A percentile compares a stretch with the other conserved stretches of the same genome.
Conservation (phyloP, 495 filamentous ascomycete species). For the Xylaria flabelliformis region DNA sequence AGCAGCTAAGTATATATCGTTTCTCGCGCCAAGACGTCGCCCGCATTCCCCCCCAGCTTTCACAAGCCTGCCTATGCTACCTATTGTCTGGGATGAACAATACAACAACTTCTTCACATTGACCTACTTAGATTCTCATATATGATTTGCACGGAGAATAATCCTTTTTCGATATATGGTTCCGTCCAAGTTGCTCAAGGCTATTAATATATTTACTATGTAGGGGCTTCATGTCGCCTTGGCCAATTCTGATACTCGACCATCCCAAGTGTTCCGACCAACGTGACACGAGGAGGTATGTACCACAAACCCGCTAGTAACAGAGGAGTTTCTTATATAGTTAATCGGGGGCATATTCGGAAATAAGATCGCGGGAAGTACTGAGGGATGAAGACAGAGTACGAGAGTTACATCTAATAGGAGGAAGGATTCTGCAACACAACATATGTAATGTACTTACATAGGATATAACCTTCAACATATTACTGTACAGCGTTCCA, state of each 20-base stretch:
- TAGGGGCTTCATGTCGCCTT: neutral
- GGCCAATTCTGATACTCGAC: neutral
- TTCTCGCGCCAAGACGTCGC: neutral
- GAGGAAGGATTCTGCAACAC: conserved; percentile 1
- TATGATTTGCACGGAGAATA: neutral
- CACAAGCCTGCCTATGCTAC: conserved; percentile 1
- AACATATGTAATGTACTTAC: neutral
- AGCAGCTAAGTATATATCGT: conserved; percentile 6
- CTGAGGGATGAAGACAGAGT: neutral
- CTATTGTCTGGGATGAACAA: no score
- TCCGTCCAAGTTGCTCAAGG: neutral
- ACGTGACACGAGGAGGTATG: conserved; percentile 3
- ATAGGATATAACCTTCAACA: neutral
- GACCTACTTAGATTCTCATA: neutral
- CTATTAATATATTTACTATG: neutral
- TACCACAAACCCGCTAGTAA: neutral
- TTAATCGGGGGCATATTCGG: neutral
- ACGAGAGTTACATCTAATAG: neutral
- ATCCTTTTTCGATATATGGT: neutral
- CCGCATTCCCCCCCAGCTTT: conserved; percentile 11
- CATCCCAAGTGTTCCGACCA: neutral
- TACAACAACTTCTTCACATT: neutral
- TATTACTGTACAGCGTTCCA: conserved; percentile 2
- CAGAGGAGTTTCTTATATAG: neutral
- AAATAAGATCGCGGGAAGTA: neutral